These are phyloP conservation scores for Hypoxylon sp. DNA, from an alignment of 2,329 filamentous ascomycete genomes.

Conservation along the genomic window DNA sequence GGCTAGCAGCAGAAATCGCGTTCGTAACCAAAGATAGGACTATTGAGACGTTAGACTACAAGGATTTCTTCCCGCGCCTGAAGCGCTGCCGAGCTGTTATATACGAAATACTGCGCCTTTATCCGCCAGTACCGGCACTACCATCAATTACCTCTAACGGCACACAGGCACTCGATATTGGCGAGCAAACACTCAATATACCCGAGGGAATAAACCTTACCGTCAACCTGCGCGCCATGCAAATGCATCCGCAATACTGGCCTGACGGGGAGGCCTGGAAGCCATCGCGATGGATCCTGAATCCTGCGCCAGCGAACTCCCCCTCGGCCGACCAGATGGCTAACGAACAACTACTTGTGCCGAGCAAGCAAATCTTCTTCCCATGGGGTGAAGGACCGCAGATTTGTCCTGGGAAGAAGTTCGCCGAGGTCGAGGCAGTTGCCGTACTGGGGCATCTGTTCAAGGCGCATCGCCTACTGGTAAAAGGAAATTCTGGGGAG, in stretches of 20 bases:
- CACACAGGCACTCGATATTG: slow-evolving; percentile 37
- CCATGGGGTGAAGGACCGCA: slow-evolving; percentile 54
- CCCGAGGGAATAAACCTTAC: slow-evolving; percentile 47
- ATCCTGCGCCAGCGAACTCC: neutral
- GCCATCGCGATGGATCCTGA: slow-evolving; percentile 49
- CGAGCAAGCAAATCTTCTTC: slow-evolving; percentile 42
- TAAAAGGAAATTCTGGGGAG: neutral
- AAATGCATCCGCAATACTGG: slow-evolving; percentile 51
- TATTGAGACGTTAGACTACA: slow-evolving; percentile 55
- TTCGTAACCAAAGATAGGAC: slow-evolving; percentile 45
- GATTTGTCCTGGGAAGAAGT: slow-evolving; percentile 54
- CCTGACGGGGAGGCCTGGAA: slow-evolving; percentile 46
- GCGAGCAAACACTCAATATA: slow-evolving; percentile 35
- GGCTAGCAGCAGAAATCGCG: slow-evolving; percentile 59
- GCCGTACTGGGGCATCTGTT: neutral
- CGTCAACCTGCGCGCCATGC: slow-evolving; percentile 45
- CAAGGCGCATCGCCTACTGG: neutral
- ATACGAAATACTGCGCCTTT: slow-evolving; percentile 60
- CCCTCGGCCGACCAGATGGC: neutral
- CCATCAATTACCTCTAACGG: slow-evolving; percentile 44
- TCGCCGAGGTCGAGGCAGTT: slow-evolving; percentile 51
- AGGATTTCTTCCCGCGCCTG: slow-evolving; percentile 57
- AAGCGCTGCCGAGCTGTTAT: slow-evolving; percentile 58
- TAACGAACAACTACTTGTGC: slow-evolving; percentile 42
- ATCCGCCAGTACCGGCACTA: slow-evolving; percentile 51